These are phyloP conservation scores for Seminavis robusta DNA, from an alignment of 108 stramenopile species.

Conservation along the genomic window DNA sequence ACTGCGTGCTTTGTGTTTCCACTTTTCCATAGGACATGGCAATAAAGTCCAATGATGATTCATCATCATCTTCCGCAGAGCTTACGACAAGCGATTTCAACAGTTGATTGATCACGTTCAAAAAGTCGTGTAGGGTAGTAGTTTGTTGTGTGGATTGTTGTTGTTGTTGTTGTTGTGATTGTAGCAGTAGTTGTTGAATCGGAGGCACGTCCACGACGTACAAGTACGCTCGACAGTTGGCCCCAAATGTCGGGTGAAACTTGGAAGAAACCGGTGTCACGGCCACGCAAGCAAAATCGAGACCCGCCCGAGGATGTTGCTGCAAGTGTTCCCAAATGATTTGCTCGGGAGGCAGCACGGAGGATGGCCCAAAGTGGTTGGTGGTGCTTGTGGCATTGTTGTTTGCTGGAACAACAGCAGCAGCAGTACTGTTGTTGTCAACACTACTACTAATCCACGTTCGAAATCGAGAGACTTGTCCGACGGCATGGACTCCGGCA, in stretches of 20 bases:
- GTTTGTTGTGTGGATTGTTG: too few relatives aligned
- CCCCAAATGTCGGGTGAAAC: constrained; percentile 77
- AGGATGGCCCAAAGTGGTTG: too few relatives aligned
- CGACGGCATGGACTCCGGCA: constrained; percentile 67
- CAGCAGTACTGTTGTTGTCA: too few relatives aligned
- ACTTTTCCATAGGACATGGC: constrained; percentile 69
- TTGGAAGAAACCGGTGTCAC: constrained; percentile 7
- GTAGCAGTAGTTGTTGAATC: background rate
- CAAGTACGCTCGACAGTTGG: constrained; percentile 63
- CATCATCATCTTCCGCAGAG: too few relatives aligned
- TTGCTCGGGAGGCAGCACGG: too few relatives aligned
- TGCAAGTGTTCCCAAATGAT: too few relatives aligned
- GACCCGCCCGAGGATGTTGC: background rate
- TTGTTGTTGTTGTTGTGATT: background rate
- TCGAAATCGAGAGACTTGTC: constrained; percentile 69
- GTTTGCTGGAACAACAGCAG: too few relatives aligned
- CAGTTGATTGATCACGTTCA: constrained; percentile 34
- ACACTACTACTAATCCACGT: constrained; percentile 26
- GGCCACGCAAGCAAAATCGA: background rate
- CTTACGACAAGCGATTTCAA: constrained; percentile 42
- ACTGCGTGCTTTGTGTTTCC: constrained; percentile 58
- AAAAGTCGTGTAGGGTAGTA: too few relatives aligned
- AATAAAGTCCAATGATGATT: constrained; percentile 58
- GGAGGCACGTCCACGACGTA: constrained; percentile 54
- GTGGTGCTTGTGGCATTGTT: too few relatives aligned